Percentiles rank a stretch among this genome's conserved stretches.
These are phyloP conservation scores for Draba incana DNA, from an alignment of 345 rosid species.

Conservation along the genomic window DNA sequence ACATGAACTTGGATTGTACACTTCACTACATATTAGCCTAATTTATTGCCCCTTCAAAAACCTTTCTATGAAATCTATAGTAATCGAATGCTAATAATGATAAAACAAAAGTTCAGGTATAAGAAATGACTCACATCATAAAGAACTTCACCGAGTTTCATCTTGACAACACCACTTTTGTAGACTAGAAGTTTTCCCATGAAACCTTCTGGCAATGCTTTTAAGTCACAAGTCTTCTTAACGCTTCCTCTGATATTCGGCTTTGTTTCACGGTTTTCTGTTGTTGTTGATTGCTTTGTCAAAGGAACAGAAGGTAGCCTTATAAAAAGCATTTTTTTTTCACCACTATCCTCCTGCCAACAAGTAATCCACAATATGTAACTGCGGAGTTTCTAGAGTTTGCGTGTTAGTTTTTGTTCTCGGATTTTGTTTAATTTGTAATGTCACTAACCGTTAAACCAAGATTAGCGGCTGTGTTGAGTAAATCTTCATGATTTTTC, in stretches of 20 bases:
- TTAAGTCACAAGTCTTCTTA: constrained; percentile 37
- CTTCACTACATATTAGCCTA: too few species aligned
- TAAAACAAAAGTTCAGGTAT: neutral
- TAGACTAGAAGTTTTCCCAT: constrained; percentile 91
- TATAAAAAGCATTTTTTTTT: constrained; percentile 63
- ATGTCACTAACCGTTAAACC: constrained; percentile 58
- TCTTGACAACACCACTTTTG: constrained; percentile 78
- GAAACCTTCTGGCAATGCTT: constrained; percentile 64
- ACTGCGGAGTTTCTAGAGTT: neutral
- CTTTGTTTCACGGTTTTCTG: constrained; percentile 43
- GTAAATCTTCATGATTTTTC: constrained; percentile 52
- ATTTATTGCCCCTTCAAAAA: too few species aligned
- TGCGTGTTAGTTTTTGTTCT: constrained; percentile 1
- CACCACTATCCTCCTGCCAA: constrained; percentile 66
- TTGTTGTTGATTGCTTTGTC: constrained; percentile 47
- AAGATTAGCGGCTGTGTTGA: constrained; percentile 54
- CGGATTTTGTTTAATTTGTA: constrained; percentile 8
- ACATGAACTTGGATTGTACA: too few species aligned
- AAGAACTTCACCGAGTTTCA: constrained; percentile 73
- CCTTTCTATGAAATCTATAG: neutral
- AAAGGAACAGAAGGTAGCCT: constrained; percentile 71
- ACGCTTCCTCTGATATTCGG: constrained; percentile 16
- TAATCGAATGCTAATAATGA: neutral
- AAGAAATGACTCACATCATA: constrained; percentile 65
- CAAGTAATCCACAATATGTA: constrained; percentile 24